Base-by-base conservation (phyloP, 139 green algal genomes). In the Yamagishiella unicocca region DNA sequence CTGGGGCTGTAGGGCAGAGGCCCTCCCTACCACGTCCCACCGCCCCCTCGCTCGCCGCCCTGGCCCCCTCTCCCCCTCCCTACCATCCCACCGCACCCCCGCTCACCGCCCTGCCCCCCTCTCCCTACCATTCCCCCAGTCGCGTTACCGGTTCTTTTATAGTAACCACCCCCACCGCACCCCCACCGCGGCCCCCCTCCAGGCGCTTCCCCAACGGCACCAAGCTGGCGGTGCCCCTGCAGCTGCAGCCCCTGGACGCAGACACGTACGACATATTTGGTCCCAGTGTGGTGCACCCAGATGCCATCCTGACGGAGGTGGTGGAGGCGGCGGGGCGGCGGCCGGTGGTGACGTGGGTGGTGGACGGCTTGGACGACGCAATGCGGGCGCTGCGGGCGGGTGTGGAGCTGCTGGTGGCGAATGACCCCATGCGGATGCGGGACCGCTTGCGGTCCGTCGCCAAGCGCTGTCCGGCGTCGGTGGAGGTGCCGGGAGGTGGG, bases 231-330 rank as follows among this genome's bases (percentile, higher is more conserved):
- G 10, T 58, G 33, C 17, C 77, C 50, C 31, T 70, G 6, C 12
- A 9, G 55, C 35, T 84, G 40, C 37, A 73, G 37, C 77, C 38
- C 25, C 4, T 19, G 9, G 77, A 84, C 55, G 24, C 77, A 1
- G 4, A 55, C 37, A n/a, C 38, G 35, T 84, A 84, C 77, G 54
- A 73, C 77, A 58, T 84, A 8, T 73, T 84, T 40, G 77, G 77
- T 17, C 77, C 77, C 7, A 71, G 46, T 38, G 24, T 73, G 24
- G 40, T 31, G 55, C 77, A 84, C 55, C 17, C 37, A 0, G 77
- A 84, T 8, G 55, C 55, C 4, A 38, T 38, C 25, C 24, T 84
- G 38, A 25, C 55, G 77, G 17, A 84, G 53, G 53, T 83, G 53
- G 50, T 45, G 1, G 29, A 31, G 45, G 74, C 46, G 8, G 53